Evolutionary conservation across 345 rosid genomes (phyloP).

Genomic region (Gossypium ekmanianum): DNA sequence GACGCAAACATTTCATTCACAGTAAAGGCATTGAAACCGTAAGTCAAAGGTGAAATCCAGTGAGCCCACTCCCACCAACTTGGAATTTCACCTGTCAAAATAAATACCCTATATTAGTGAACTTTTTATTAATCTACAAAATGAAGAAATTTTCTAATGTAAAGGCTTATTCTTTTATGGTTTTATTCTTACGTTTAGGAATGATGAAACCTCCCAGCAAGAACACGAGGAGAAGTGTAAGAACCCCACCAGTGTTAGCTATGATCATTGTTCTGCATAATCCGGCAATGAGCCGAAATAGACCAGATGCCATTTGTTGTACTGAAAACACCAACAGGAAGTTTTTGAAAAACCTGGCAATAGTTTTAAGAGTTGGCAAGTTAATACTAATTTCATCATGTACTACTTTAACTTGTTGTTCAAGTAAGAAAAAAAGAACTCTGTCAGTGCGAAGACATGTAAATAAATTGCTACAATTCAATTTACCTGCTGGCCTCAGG

Average conservation of each 20-base stretch:
- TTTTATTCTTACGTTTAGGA: slow-evolving; percentile 47
- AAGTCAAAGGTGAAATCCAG: slow-evolving; percentile 87
- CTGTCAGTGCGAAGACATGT: not conserved
- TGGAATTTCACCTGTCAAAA: slow-evolving; percentile 60
- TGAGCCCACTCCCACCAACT: slow-evolving; percentile 87
- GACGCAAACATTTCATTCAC: slow-evolving; percentile 77
- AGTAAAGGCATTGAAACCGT: slow-evolving; percentile 58
- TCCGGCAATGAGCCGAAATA: slow-evolving; percentile 66
- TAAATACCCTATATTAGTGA: not conserved
- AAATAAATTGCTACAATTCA: not conserved
- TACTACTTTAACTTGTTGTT: not conserved
- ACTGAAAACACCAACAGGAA: slow-evolving; percentile 53
- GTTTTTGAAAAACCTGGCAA: slow-evolving; percentile 80
- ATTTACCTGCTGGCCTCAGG: slow-evolving; percentile 70
- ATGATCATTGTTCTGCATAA: slow-evolving; percentile 75
- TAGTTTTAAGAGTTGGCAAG: not conserved
- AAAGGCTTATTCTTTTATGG: not conserved
- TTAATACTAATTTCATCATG: not conserved
- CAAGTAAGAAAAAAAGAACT: not conserved
- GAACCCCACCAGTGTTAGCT: slow-evolving; percentile 76
- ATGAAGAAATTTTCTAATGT: not conserved
- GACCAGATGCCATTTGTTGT: slow-evolving; percentile 83
- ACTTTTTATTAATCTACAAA: not conserved
- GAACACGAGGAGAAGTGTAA: slow-evolving; percentile 63
- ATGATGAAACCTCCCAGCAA: slow-evolving; percentile 83